Evolutionary conservation across 2,329 filamentous ascomycete species (phyloP).

Genomic region (Albophoma yamanashiensis): DNA sequence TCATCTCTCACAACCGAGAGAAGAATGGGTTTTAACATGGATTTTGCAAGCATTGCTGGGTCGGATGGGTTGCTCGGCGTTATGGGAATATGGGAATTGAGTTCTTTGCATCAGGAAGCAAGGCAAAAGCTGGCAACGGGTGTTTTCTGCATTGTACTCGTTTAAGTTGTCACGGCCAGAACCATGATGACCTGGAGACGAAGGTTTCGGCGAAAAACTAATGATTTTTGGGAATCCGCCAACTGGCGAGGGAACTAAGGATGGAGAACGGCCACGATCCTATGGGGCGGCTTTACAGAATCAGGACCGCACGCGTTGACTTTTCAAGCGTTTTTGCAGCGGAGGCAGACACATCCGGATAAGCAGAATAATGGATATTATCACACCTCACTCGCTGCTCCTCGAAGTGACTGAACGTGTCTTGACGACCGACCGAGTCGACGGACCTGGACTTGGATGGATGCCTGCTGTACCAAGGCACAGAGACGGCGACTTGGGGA

Average conservation of each 20-base stretch:
- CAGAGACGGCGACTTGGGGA: neutral
- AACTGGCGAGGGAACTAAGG: neutral
- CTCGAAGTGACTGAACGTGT: neutral
- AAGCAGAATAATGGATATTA: neutral
- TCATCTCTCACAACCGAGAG: neutral
- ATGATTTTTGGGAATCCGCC: neutral
- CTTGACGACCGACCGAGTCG: neutral
- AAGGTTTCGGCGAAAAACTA: neutral
- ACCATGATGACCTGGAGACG: neutral
- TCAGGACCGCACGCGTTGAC: neutral
- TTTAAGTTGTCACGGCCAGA: neutral
- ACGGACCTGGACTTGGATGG: neutral
- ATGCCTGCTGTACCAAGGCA: neutral
- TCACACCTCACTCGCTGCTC: neutral
- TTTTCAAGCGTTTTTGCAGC: neutral
- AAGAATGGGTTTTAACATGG: neutral
- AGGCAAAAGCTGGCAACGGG: neutral
- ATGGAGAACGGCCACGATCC: neutral
- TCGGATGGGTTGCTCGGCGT: neutral
- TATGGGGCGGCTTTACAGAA: neutral
- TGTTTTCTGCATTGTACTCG: neutral
- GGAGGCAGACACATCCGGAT: neutral
- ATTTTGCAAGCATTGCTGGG: neutral
- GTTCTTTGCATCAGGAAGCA: neutral
- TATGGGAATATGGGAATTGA: neutral